These are phyloP conservation scores for Epichloe gansuensis DNA, from an alignment of 2,329 filamentous ascomycete species.

Conservation along the genomic window DNA sequence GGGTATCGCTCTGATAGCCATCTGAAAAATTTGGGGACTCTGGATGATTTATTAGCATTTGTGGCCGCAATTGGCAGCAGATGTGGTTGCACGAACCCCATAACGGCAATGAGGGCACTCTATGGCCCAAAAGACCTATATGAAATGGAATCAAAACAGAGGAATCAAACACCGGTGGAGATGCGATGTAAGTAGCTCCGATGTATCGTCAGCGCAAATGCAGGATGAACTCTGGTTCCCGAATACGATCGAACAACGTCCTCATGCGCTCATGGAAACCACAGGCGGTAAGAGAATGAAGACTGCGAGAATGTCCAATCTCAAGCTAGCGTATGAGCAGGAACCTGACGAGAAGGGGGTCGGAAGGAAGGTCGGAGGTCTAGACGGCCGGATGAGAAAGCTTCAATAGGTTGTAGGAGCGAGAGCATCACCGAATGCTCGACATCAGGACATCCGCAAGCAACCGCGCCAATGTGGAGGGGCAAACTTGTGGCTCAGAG, in stretches of 20 bases:
- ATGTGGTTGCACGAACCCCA: slow-evolving; percentile 16
- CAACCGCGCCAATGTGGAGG: not conserved
- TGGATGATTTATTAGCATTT: slow-evolving; percentile 13
- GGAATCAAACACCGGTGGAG: too few relatives aligned
- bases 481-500: slow-evolving; percentile 6
- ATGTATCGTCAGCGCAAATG: not conserved
- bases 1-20: slow-evolving; percentile 99
- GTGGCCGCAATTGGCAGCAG: not conserved
- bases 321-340: not conserved
- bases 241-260: not conserved
- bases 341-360: not conserved
- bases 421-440: not conserved
- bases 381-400: slow-evolving; percentile 1
- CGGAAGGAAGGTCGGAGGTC: not conserved
- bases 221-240: not conserved
- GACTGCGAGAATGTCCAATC: not conserved
- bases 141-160: not conserved
- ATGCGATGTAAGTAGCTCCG: too few relatives aligned
- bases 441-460: not conserved
- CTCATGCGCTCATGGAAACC: not conserved
- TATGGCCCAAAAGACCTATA: not conserved
- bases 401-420: not conserved
- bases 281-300: not conserved
- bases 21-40: slow-evolving; percentile 84
- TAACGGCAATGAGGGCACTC: slow-evolving; percentile 8